Base-by-base conservation (phyloP, 2,329 filamentous ascomycete species). In the Arachnomyces sp. region DNA sequence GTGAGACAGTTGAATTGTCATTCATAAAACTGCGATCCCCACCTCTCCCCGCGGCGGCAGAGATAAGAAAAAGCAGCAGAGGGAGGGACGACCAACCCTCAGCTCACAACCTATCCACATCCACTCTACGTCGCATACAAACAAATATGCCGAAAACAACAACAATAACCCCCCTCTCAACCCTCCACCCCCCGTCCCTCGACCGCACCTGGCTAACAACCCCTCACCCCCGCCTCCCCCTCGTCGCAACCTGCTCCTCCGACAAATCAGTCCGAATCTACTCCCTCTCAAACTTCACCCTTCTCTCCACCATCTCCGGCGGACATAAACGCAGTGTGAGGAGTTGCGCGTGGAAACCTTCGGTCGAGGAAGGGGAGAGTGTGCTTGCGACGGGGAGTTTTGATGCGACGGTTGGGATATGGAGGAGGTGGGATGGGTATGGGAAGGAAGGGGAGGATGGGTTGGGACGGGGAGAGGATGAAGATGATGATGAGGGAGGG, bases 261-360 rank as follows among this genome's bases (percentile, higher is more conserved):
- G 81, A 85, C 61, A 94, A 92, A 59, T 82, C 82, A 29, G 86
- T 92, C 42, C 89, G 87, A 46, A 75, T 98, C 54, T 95, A 93
- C 72, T 94, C 86, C 36, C 79, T 96, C 36, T 77, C 77, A 28
- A 84, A 83, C 40, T 86, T 93, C 58, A 80, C 80, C 11, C 76
- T 86, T 36, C 82, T 94, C 57, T 87, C 82, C 55, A 77, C 76
- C 14, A 80, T 96, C 40, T 80, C 82, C 6, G 89, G 88, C 44
- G 92, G 90, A 6, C 92, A 98, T 67, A 86, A 87, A 52, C 84
- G 92, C 42, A 92, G 84, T 52, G 80, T 98, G n/a, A 79, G 92
- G 40, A 79, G 80, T 36, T 79, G 82, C 14, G 82, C 86, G 29
- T 98, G 92, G 92, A 94, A 94, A 65, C 88, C 89, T 0, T n/a